Percentiles rank a stretch among this genome's conserved stretches.
Conservation (phyloP, 2,329 filamentous ascomycete genomes). For the Exophiala viscosa region DNA sequence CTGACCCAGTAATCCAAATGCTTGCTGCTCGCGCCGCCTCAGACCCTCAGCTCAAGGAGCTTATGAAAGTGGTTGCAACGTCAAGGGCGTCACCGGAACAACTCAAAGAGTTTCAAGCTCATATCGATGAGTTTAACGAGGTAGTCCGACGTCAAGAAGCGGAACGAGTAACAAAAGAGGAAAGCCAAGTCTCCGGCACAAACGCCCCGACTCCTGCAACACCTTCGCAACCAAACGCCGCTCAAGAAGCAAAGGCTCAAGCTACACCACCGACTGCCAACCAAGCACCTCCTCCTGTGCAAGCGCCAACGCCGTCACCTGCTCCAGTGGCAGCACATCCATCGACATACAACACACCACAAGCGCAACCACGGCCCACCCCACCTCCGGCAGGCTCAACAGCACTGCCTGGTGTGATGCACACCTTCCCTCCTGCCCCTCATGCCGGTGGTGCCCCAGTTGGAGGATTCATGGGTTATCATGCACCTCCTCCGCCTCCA, state of each 20-base stretch:
- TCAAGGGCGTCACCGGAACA: conserved; percentile 49
- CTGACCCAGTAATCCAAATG: conserved; percentile 52
- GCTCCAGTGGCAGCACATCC: neutral
- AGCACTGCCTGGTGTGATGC: conserved; percentile 18
- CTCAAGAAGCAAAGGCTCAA: neutral
- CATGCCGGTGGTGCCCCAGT: conserved; percentile 15
- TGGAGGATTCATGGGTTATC: conserved; percentile 14
- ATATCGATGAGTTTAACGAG: conserved; percentile 51
- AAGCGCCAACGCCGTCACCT: conserved; percentile 8
- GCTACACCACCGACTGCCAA: conserved; percentile 4
- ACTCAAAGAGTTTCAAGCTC: conserved; percentile 47
- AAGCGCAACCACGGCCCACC: conserved; percentile 9
- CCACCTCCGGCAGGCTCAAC: conserved; percentile 20
- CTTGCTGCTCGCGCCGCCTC: conserved; percentile 49
- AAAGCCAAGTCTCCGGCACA: conserved; percentile 14
- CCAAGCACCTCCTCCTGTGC: conserved; percentile 12
- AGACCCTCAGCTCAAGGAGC: conserved; percentile 46
- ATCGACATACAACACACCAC: conserved; percentile 5
- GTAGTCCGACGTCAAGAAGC: conserved; percentile 44
- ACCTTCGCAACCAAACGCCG: neutral
- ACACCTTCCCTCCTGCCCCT: conserved; percentile 24
- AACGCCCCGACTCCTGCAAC: conserved; percentile 1
- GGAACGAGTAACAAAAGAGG: conserved; percentile 17
- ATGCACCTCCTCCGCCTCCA: conserved; percentile 33
- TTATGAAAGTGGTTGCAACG: conserved; percentile 51